A percentile compares a stretch with the other conserved stretches of the same genome.
phyloP scores from a whole-genome alignment of 23 red algal species.

The Agarophyton chilense region DNA sequence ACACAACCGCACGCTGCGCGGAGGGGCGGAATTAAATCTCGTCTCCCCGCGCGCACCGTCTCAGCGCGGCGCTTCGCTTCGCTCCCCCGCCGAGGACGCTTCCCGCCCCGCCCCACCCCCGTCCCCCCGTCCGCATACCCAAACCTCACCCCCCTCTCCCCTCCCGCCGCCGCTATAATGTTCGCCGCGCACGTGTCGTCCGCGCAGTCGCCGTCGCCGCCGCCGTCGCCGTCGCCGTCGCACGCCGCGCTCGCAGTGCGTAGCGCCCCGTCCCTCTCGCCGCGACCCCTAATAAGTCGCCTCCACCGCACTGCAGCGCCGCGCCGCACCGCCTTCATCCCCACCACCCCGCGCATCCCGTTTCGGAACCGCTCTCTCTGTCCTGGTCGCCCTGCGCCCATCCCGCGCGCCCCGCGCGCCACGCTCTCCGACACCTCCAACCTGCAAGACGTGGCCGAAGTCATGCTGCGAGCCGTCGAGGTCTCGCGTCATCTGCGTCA shows the following conservation, averaged over 20 bases:
- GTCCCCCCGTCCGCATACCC: neutral
- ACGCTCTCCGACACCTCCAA: neutral
- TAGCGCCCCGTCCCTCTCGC: neutral
- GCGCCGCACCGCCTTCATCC: constrained; percentile 1
- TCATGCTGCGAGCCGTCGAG: constrained; percentile 55
- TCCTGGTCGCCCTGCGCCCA: neutral
- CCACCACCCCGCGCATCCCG: neutral
- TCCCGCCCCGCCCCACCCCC: too few relatives aligned
- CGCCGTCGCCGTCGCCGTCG: too few relatives aligned
- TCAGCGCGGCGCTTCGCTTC: neutral
- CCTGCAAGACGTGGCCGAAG: constrained; percentile 40
- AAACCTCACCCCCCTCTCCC: too few relatives aligned
- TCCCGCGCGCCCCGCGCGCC: neutral
- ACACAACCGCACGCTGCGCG: too few relatives aligned
- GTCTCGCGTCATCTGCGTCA: constrained; percentile 49
- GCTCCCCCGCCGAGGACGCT: too few relatives aligned
- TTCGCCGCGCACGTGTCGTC: neutral
- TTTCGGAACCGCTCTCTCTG: too few relatives aligned
- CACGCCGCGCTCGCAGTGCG: neutral
- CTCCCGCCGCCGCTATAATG: neutral
- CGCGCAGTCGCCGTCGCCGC: neutral
- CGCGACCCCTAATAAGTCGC: neutral
- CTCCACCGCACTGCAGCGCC: neutral
- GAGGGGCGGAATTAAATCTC: neutral
- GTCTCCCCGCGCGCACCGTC: neutral